Evolutionary conservation across 208 protist genomes (phyloP), one percentile per base, ranked within the genome.

Genomic region (Leishmania aethiopica): DNA sequence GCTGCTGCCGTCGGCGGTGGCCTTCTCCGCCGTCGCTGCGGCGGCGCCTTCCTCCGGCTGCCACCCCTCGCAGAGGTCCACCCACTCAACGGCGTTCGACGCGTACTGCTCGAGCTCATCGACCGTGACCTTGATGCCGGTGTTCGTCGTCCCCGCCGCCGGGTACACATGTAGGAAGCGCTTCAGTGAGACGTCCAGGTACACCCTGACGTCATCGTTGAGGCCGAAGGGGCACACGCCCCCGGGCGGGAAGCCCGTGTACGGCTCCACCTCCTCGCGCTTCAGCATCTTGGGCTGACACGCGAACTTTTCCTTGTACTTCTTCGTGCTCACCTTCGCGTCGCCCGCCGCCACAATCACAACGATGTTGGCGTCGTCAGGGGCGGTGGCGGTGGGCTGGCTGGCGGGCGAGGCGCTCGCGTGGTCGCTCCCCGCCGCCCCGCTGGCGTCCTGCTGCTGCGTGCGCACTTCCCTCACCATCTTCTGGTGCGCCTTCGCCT

Each of bases 171-270:
- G 86, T 37, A 57, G 51, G 55, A 93, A 94, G n/a, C 89, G 90
- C 69, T 86, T 88, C 69, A 95, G 81, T 8, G 92, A 95, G 49
- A 92, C 84, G 71, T 95, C 92, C 6, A 94, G 82, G 79, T 91
- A 95, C 2, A 95, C 90, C 59, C 78, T 79, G 47, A 95, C 92
- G 70, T 79, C 64, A 6, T 87, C 81, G 76, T 87, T 79, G 17
- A 91, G 83, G 35, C 84, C 92, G 72, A 95, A 94, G 2, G 92
- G 92, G 69, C 89, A 92, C 15, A 95, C 92, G 11, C 84, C 90
- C 19, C 92, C 92, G 8, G 88, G 79, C 15, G 90, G 83, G 64
- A 85, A 93, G 19, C 92, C 92, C 15, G 88, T 84, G 25, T 84
- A 73, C 10, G 75, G 51, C 78, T 94, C 86, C 57, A 95, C 87